A percentile compares a stretch with the other conserved stretches of the same genome.
phyloP scores from a whole-genome alignment of 768 basidiomycete genomes.

The Calocybe cyanea region DNA sequence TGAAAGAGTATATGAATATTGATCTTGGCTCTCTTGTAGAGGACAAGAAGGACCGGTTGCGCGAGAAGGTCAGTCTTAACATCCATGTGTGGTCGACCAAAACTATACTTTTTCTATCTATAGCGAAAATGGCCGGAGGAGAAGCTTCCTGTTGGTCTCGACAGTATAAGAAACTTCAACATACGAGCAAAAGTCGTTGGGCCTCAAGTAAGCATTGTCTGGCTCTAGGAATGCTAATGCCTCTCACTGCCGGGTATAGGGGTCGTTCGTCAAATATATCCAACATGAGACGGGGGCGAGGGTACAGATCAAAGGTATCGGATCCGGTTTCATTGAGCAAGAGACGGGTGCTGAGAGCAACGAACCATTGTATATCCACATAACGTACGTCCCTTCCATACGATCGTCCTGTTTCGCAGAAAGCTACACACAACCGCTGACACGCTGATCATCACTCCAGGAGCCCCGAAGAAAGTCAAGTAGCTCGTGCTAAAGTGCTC shows the following conservation, averaged over 20 bases:
- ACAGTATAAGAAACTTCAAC: slow-evolving; percentile 94
- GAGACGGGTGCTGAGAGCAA: slow-evolving; percentile 60
- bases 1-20: slow-evolving; percentile 68
- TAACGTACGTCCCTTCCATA: slow-evolving; percentile 59
- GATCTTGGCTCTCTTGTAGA: slow-evolving; percentile 82
- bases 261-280: slow-evolving; percentile 97
- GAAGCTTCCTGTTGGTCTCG: slow-evolving; percentile 85
- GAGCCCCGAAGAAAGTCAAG: slow-evolving; percentile 67
- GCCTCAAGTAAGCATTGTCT: slow-evolving; percentile 60
- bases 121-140: slow-evolving; percentile 98
- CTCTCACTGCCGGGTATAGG: slow-evolving; percentile 37
- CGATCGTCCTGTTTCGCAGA: no score
- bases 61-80: slow-evolving; percentile 53
- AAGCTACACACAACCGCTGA: no score
- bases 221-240: background rate
- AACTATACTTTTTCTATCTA: background rate
- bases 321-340: slow-evolving; percentile 92
- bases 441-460: background rate
- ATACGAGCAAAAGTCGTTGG: slow-evolving; percentile 97
- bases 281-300: slow-evolving; percentile 94
- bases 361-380: slow-evolving; percentile 92
- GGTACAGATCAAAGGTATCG: slow-evolving; percentile 94
- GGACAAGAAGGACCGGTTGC: slow-evolving; percentile 64
- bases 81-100: no score
- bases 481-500: slow-evolving; percentile 73